Conservation (phyloP, 2,329 filamentous ascomycete species). For the Colletotrichum salicis region DNA sequence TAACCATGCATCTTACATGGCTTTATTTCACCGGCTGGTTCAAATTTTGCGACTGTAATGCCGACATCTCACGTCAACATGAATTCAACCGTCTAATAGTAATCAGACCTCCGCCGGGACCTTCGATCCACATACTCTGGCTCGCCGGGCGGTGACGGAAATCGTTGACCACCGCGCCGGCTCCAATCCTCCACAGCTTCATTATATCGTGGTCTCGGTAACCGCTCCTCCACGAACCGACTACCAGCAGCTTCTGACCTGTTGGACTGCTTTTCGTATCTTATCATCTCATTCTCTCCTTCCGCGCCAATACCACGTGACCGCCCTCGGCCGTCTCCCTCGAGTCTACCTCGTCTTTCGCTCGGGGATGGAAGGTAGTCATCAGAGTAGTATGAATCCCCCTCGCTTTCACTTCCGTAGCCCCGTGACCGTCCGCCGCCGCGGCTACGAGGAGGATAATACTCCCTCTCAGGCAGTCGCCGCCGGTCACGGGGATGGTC, state of each 20-base stretch:
- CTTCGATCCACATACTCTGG: constrained; percentile 14
- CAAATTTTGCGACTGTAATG: not conserved
- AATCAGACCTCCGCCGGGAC: constrained; percentile 12
- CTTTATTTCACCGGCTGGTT: not conserved
- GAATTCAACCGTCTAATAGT: not conserved
- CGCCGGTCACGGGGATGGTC: constrained; percentile 13
- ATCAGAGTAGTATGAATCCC: constrained; percentile 24
- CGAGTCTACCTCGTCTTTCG: constrained; percentile 32
- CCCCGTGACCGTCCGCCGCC: constrained; percentile 25
- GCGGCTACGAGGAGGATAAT: constrained; percentile 15
- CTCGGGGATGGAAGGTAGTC: constrained; percentile 21
- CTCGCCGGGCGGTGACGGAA: constrained; percentile 14
- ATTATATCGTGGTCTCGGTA: constrained; percentile 9
- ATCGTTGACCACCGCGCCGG: constrained; percentile 5
- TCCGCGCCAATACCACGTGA: not conserved
- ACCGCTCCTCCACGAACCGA: constrained; percentile 9
- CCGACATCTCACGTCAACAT: not conserved
- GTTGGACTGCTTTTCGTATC: constrained; percentile 18
- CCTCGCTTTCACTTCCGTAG: constrained; percentile 32
- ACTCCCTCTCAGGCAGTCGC: constrained; percentile 5
- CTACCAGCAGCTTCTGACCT: constrained; percentile 18
- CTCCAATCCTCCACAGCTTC: constrained; percentile 26
- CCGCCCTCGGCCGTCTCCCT: not conserved
- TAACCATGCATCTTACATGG: not conserved
- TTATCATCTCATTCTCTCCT: constrained; percentile 25